These are phyloP conservation scores for Salinomyces thailandicus DNA, from an alignment of 2,329 filamentous ascomycete species.

Conservation along the genomic window DNA sequence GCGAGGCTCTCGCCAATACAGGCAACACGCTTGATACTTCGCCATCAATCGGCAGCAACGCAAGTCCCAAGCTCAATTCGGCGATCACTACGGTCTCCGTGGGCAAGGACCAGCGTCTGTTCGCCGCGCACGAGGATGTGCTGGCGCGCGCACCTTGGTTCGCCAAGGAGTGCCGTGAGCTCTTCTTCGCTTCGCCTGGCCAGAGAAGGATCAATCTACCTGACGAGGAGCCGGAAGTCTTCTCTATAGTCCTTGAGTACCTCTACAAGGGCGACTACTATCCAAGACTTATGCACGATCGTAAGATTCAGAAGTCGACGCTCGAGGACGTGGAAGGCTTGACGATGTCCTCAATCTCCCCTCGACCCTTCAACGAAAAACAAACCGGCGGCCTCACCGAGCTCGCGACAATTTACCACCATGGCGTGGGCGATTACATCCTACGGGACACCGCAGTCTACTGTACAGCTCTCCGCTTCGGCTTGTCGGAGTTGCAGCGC, in stretches of 20 bases:
- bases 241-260: constrained; percentile 90
- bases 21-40: constrained; percentile 30
- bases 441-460: constrained; percentile 91
- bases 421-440: constrained; percentile 62
- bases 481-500: constrained; percentile 82
- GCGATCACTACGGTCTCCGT: constrained; percentile 82
- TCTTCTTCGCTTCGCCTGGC: constrained; percentile 55
- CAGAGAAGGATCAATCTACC: constrained; percentile 69
- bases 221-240: constrained; percentile 77
- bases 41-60: constrained; percentile 24
- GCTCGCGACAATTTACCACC: constrained; percentile 62
- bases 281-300: constrained; percentile 78
- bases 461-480: constrained; percentile 83
- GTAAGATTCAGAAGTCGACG: constrained; percentile 76
- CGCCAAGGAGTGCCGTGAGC: constrained; percentile 46
- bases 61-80: constrained; percentile 44
- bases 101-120: constrained; percentile 74
- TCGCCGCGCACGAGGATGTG: constrained; percentile 91
- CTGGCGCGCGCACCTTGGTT: constrained; percentile 80
- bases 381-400: constrained; percentile 45
- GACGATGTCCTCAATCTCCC: constrained; percentile 26
- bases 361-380: constrained; percentile 36
- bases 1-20: constrained; percentile 63
- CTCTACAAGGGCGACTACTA: constrained; percentile 96
- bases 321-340: constrained; percentile 57